Percentiles rank a stretch among this genome's conserved stretches.
Conservation (phyloP, 768 basidiomycete species). For the Leccinum rimulosum region DNA sequence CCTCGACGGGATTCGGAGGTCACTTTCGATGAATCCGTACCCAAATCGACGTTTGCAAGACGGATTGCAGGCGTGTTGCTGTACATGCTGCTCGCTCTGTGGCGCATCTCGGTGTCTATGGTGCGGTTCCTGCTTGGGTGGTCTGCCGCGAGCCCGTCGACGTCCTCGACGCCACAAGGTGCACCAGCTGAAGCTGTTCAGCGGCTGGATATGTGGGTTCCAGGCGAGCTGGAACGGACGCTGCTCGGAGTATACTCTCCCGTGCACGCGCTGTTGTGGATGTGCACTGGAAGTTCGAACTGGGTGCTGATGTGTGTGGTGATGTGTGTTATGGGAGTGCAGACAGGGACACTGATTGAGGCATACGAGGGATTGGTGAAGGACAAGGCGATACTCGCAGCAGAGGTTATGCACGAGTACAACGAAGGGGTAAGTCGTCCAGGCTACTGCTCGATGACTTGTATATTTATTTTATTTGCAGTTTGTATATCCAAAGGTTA, state of each 20-base stretch:
- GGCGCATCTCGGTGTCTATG: constrained; percentile 52
- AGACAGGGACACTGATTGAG: constrained; percentile 43
- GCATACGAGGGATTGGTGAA: constrained; percentile 65
- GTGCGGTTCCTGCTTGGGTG: constrained; percentile 70
- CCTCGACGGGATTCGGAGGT: constrained; percentile 21
- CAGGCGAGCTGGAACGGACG: constrained; percentile 65
- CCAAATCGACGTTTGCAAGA: constrained; percentile 43
- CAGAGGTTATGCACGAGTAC: constrained; percentile 84
- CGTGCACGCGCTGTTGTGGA: constrained; percentile 71
- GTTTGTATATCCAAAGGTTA: constrained; percentile 84
- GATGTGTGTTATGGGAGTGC: constrained; percentile 64
- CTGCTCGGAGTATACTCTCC: constrained; percentile 80
- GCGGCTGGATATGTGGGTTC: constrained; percentile 76
- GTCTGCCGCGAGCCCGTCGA: constrained; percentile 41
- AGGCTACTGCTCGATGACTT: not conserved
- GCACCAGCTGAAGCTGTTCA: constrained; percentile 57
- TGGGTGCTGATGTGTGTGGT: constrained; percentile 72
- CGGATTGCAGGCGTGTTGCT: constrained; percentile 36
- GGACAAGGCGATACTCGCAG: constrained; percentile 70
- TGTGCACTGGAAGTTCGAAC: constrained; percentile 64
- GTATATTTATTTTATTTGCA: constrained; percentile 27
- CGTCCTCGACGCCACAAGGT: constrained; percentile 31
- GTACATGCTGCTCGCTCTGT: constrained; percentile 38
- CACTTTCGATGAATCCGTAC: constrained; percentile 34
- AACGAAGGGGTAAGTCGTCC: constrained; percentile 61